These are phyloP conservation scores for Chloris gayana DNA, from an alignment of 176 grass and related monocot species.

Conservation along the genomic window DNA sequence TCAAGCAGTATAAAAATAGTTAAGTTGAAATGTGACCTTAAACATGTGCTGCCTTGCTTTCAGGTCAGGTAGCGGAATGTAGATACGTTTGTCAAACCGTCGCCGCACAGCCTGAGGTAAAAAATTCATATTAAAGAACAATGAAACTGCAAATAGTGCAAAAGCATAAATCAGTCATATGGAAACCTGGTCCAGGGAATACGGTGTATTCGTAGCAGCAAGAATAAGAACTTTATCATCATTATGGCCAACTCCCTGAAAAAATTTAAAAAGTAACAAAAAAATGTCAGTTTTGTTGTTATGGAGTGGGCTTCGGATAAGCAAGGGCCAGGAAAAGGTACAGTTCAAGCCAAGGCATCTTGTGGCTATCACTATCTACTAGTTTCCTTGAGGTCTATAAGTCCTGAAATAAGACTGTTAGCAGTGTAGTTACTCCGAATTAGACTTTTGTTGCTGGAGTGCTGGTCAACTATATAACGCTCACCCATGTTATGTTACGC, in stretches of 20 bases:
- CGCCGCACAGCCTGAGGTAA: conserved; percentile 80
- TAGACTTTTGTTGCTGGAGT: no score
- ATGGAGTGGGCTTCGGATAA: neutral
- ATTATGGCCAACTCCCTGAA: conserved; percentile 92
- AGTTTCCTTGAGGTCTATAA: no score
- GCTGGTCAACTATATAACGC: neutral
- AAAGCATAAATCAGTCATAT: conserved; percentile 7
- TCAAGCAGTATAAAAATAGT: neutral
- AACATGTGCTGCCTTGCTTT: conserved; percentile 99
- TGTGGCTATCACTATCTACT: neutral
- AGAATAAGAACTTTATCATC: conserved; percentile 99
- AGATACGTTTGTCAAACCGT: conserved; percentile 96
- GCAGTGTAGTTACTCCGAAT: no score
- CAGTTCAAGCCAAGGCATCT: neutral
- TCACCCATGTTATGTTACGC: neutral
- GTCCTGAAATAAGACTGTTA: no score
- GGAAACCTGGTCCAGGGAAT: conserved; percentile 90
- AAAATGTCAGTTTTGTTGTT: neutral
- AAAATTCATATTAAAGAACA: conserved; percentile 21
- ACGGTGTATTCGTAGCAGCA: conserved; percentile 95
- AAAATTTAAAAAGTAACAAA: conserved; percentile 22
- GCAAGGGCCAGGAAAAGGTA: neutral
- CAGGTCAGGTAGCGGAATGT: conserved; percentile 93
- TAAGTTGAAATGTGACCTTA: conserved; percentile 50
- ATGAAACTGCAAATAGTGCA: neutral